Percentiles rank a stretch among this genome's conserved stretches.
Conservation (phyloP, 108 stramenopile species). For the Parietichytrium sp. region DNA sequence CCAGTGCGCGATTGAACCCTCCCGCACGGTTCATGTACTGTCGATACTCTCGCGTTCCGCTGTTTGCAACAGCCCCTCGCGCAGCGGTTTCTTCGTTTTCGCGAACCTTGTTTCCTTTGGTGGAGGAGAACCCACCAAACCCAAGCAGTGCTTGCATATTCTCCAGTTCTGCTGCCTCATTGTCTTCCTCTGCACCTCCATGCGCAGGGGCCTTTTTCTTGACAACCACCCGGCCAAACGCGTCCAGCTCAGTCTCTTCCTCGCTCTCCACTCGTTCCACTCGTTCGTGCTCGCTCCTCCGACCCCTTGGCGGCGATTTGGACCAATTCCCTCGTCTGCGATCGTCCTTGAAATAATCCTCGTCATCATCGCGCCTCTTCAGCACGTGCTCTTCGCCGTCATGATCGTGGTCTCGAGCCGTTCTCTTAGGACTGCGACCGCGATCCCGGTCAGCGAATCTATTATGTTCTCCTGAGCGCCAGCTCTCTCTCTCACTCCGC, state of each 20-base stretch:
- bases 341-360: background rate
- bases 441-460: no score
- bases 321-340: background rate
- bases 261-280: no score
- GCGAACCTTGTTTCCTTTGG: slow-evolving; percentile 81
- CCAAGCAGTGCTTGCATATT: slow-evolving; percentile 84
- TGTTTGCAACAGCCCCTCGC: slow-evolving; percentile 80
- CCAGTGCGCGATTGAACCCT: slow-evolving; percentile 88
- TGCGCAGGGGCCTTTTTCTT: background rate
- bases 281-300: background rate
- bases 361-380: background rate
- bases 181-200: background rate
- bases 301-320: background rate
- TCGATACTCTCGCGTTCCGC: slow-evolving; percentile 87
- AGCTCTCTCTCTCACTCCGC: background rate
- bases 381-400: background rate
- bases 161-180: slow-evolving; percentile 63
- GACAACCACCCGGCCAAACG: background rate
- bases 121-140: slow-evolving; percentile 84
- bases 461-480: no score
- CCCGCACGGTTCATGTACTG: slow-evolving; percentile 97
- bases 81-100: slow-evolving; percentile 86
- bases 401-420: background rate
- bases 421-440: background rate
- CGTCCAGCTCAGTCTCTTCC: no score